A percentile compares a stretch with the other conserved stretches of the same genome.
Evolutionary conservation across 2,329 filamentous ascomycete species (phyloP).

Genomic region (Amphichorda felina): DNA sequence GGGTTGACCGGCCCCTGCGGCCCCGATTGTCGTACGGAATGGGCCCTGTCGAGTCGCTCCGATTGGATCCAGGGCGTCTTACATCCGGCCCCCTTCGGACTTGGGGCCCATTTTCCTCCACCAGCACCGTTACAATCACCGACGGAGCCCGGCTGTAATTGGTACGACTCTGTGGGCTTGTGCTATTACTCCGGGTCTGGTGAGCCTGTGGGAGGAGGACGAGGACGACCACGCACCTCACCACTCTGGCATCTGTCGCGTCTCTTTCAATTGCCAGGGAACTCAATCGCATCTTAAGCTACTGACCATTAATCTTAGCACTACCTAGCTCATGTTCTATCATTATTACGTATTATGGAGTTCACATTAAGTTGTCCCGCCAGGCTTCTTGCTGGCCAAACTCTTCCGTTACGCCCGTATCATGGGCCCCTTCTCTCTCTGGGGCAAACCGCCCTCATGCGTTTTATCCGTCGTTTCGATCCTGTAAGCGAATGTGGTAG

Average conservation of each 20-base stretch:
- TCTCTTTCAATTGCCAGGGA: too few species aligned
- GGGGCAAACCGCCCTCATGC: conserved; percentile 4
- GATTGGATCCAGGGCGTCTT: background rate
- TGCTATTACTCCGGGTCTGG: too few species aligned
- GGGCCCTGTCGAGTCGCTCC: background rate
- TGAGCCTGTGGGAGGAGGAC: too few species aligned
- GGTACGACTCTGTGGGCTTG: too few species aligned
- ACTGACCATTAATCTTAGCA: too few species aligned
- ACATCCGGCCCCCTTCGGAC: background rate
- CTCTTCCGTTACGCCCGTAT: background rate
- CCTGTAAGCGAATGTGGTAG: conserved; percentile 28
- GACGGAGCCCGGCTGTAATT: too few species aligned
- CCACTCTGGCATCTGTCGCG: too few species aligned
- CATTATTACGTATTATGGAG: conserved; percentile 11
- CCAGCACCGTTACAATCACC: too few species aligned
- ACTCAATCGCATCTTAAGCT: too few species aligned
- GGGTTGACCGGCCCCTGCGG: background rate
- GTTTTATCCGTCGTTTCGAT: conserved; percentile 3
- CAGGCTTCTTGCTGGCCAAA: conserved; percentile 2
- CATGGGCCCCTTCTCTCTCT: conserved; percentile 3
- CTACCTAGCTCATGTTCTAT: too few species aligned
- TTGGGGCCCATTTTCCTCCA: background rate
- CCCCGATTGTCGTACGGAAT: too few species aligned
- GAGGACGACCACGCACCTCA: too few species aligned
- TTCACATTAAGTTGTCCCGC: conserved; percentile 7